Evolutionary conservation across 768 basidiomycete species (phyloP), one percentile per base, ranked within the genome.

Genomic region (Neoboletus magnificus): DNA sequence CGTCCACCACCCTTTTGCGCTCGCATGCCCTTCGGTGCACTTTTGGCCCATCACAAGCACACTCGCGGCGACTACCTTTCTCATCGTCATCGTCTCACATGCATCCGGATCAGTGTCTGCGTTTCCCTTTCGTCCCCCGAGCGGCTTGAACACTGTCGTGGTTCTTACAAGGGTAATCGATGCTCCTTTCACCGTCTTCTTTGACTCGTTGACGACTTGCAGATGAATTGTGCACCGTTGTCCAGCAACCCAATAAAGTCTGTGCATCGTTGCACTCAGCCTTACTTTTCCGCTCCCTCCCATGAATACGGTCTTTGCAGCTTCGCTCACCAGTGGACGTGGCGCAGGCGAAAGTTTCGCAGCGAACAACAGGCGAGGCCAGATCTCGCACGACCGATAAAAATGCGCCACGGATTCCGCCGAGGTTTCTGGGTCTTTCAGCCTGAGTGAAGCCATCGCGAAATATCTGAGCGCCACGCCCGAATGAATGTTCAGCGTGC

Each of bases 1-100:
- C 6, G 83, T 78, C 93, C 93, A 96, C 89, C 91, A 96, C 1
- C 93, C 93, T 63, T 84, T 86, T 23, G 85, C 88, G 40, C 88
- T 92, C 11, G 87, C 89, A 65, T 84, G 80, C 2, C 89, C 88
- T 58, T 81, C 80, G 8, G 82, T 71, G 27, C 80, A 81, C 39
- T 78, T 78, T 47, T 86, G 81, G 7, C 85, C 83, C 66, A 85
- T 83, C 61, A 85, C 82, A 27, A 96, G 76, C 5, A 75, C 75
- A 32, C 82, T 79, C 63, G 85, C 84, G 2, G 85, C 81, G 1
- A 94, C 76, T 58, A 82, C 78, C 67, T 87, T 89, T 50, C 77
- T 74, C 18, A 73, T 79, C 5, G 85, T 84, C 37, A 80, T 73
- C 0, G 85, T 83, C 66, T 84, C 80, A 64, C 84, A 87, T 6